These are phyloP conservation scores for Drechslera avenae DNA, from an alignment of 2,329 filamentous ascomycete species.

Conservation along the genomic window DNA sequence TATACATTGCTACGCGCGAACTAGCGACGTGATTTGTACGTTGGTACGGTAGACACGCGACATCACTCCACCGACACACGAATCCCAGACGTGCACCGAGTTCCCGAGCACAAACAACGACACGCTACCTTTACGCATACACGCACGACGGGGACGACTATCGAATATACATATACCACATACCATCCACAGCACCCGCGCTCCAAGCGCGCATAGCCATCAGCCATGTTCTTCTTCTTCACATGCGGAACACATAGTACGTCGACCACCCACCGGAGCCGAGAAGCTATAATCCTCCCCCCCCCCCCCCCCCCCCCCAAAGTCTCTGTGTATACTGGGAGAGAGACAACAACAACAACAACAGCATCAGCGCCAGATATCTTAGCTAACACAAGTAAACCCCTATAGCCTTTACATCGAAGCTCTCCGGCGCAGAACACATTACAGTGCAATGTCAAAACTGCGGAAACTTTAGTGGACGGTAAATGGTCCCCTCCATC, in stretches of 20 bases:
- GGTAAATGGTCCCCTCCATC: background rate
- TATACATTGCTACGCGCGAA: background rate
- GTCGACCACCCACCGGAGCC: constrained; percentile 17
- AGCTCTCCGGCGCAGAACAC: constrained; percentile 55
- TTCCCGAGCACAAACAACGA: background rate
- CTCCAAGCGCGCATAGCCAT: background rate
- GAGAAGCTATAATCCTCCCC: too few relatives aligned
- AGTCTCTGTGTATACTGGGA: background rate
- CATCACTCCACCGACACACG: background rate
- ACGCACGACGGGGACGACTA: background rate
- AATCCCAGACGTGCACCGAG: too few relatives aligned
- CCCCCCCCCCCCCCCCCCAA: too few relatives aligned
- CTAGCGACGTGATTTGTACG: too few relatives aligned
- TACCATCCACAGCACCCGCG: constrained; percentile 5
- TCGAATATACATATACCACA: background rate
- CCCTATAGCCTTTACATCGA: constrained; percentile 52
- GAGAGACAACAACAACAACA: too few relatives aligned
- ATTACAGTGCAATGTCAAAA: constrained; percentile 59
- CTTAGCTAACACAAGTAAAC: background rate
- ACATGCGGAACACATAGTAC: constrained; percentile 57
- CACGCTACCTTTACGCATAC: background rate
- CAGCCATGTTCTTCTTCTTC: constrained; percentile 56
- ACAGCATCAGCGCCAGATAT: too few relatives aligned
- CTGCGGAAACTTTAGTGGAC: constrained; percentile 56
- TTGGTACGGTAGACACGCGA: too few relatives aligned